Percentiles rank a stretch among this genome's conserved stretches.
Evolutionary conservation across 176 grass and related monocot genomes (phyloP).

Genomic region (Oropetium thomaeum): DNA sequence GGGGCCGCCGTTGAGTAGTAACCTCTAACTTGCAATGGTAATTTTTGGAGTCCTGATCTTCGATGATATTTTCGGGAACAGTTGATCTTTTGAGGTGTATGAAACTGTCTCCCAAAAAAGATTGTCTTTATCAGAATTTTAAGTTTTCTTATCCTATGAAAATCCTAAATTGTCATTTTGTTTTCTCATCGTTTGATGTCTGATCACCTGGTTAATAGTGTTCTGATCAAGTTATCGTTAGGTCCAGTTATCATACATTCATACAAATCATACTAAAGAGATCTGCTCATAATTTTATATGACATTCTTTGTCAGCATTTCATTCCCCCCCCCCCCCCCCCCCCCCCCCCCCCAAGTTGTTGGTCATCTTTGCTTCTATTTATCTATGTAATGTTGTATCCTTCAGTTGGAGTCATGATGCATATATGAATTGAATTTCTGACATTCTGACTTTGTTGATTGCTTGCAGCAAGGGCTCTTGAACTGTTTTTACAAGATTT

Average conservation of each 20-base stretch:
- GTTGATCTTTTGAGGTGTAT: too few relatives aligned
- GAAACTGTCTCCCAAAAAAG: too few relatives aligned
- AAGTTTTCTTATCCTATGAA: neutral
- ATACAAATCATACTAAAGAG: neutral
- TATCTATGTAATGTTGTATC: neutral
- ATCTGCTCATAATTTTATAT: neutral
- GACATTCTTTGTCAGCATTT: neutral
- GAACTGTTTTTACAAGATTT: slow-evolving; percentile 99
- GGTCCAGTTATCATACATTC: neutral
- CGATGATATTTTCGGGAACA: too few relatives aligned
- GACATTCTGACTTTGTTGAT: slow-evolving; percentile 23
- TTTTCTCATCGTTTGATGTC: neutral
- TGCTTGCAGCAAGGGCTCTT: slow-evolving; percentile 81
- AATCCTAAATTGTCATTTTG: neutral
- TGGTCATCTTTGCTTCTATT: neutral
- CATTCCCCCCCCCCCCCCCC: too few relatives aligned
- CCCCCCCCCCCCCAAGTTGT: too few relatives aligned
- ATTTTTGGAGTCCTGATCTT: too few relatives aligned
- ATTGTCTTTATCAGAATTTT: neutral
- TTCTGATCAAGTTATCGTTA: neutral
- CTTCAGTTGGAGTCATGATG: slow-evolving; percentile 3
- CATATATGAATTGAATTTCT: slow-evolving; percentile 18
- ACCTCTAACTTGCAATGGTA: too few relatives aligned
- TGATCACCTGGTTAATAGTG: neutral
- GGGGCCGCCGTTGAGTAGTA: too few relatives aligned